Evolutionary conservation across 306 rosid species (phyloP).

Genomic region (Potentilla sterilis): DNA sequence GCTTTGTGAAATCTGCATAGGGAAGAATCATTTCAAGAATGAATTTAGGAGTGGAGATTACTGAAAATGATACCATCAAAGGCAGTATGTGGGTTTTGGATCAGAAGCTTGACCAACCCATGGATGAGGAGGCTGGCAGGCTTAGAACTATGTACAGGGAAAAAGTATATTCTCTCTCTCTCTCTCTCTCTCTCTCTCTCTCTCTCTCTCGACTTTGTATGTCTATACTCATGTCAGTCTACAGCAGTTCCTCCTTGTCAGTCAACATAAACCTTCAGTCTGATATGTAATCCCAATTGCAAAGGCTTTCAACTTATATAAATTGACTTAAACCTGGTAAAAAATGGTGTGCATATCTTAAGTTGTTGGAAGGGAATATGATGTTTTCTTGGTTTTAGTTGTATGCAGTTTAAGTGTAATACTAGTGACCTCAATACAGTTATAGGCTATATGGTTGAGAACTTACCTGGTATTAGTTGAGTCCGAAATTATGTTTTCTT

Average conservation of each 20-base stretch:
- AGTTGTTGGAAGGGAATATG: not conserved
- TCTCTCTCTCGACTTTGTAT: conserved; percentile 5
- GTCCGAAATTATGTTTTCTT: not conserved
- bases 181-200: conserved; percentile 11
- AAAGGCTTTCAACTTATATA: not conserved
- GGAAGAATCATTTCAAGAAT: conserved; percentile 37
- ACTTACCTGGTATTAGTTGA: not conserved
- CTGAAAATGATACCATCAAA: conserved; percentile 39
- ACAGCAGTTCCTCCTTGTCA: not conserved
- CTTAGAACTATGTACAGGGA: conserved; percentile 87
- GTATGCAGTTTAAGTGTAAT: not conserved
- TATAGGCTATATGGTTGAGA: not conserved
- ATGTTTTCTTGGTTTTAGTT: not conserved
- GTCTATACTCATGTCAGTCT: not conserved
- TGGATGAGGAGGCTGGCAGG: conserved; percentile 95
- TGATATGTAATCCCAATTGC: not conserved
- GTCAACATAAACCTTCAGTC: not conserved
- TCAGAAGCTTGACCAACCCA: conserved; percentile 90
- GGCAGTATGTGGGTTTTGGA: conserved; percentile 95
- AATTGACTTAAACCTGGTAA: not conserved
- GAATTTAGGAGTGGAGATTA: conserved; percentile 59
- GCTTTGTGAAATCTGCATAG: conserved; percentile 16
- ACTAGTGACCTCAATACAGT: not conserved
- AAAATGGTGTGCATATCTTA: not conserved
- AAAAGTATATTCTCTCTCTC: conserved; percentile 46